Percentiles rank a stretch among this genome's conserved stretches.
Evolutionary conservation across 2,329 filamentous ascomycete genomes (phyloP).

Genomic region (Xylariales sp.): DNA sequence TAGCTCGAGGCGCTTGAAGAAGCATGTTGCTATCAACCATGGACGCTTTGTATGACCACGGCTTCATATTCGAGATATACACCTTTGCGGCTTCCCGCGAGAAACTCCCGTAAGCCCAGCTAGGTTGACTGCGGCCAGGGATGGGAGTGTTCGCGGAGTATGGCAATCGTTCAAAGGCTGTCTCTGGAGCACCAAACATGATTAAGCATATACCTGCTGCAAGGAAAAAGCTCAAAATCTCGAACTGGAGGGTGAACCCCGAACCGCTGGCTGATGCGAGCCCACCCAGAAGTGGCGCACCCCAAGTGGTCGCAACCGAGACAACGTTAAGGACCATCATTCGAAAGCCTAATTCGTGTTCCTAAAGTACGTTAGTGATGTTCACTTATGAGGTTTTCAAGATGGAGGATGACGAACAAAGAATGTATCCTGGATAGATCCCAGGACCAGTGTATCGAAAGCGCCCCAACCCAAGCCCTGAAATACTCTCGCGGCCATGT

Average conservation of each 20-base stretch:
- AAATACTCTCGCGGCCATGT: slow-evolving; percentile 48
- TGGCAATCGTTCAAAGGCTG: slow-evolving; percentile 41
- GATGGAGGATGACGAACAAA: slow-evolving; percentile 37
- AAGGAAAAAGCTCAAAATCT: slow-evolving; percentile 46
- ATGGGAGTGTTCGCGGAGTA: slow-evolving; percentile 14
- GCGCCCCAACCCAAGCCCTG: slow-evolving; percentile 56
- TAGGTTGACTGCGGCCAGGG: slow-evolving; percentile 15
- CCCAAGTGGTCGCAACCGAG: slow-evolving; percentile 45
- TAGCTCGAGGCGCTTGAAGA: slow-evolving; percentile 43
- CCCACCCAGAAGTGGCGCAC: slow-evolving; percentile 49
- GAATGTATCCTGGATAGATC: slow-evolving; percentile 52
- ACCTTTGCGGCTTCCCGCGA: slow-evolving; percentile 27
- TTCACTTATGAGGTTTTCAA: neutral
- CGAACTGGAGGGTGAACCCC: slow-evolving; percentile 45
- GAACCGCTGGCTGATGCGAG: slow-evolving; percentile 35
- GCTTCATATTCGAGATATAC: slow-evolving; percentile 37
- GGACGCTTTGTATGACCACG: slow-evolving; percentile 30
- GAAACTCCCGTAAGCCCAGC: slow-evolving; percentile 19
- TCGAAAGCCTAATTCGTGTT: slow-evolving; percentile 46
- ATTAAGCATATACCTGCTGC: slow-evolving; percentile 42
- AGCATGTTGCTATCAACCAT: slow-evolving; percentile 25
- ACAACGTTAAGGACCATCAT: slow-evolving; percentile 42
- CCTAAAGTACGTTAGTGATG: slow-evolving; percentile 32
- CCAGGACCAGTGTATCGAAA: slow-evolving; percentile 49
- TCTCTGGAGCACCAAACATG: slow-evolving; percentile 46